Evolutionary conservation across 345 rosid genomes (phyloP), one percentile per base, ranked within the genome.

Genomic region (Rhizophora apiculata): DNA sequence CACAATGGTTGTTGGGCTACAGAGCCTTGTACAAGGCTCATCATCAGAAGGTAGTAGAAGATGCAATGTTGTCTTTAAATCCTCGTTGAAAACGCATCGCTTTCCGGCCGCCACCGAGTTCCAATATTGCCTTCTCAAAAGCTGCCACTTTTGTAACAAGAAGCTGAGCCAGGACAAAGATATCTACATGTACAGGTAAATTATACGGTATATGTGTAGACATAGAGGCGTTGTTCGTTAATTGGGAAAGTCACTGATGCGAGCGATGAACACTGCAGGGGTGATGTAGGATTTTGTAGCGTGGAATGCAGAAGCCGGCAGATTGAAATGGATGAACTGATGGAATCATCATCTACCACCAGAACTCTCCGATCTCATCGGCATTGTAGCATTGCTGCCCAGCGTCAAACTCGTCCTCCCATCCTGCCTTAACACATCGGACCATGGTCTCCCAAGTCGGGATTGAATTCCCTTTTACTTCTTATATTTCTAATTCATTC

Each of bases 101-200:
- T 21, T 19, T 8, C 80, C 9, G 15, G 36, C 3, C 15, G 15
- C 54, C 36, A 39, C 22, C 62, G 2, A 61, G 55, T 36, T 46
- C 61, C 65, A 78, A 31, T 77, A 63, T 37, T 84, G 86, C 78
- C 85, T 67, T 63, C 88, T 86, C 82, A 83, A 82, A 66, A 72
- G 87, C 3, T 92, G 98, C 59, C 78, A 62, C 49, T 79, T 87
- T 6, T 92, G 98, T 77, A 51, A 26, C 70, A 83, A 83, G 75
- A 81, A 78, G 5, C 76, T 92, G 56, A 73, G 68, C 34, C 82
- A 71, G 0, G 82, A 86, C 81, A 83, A 84, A 77, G 95, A 92
- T 68, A 75, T 92, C 30, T 92, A 87, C 86, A 92, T 90, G 95
- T 92, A 92, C 83, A 88, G 87, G 97, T 89, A 76, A 24, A 24